Percentiles rank a stretch among this genome's conserved stretches.
Conservation (phyloP, 305 asterid species). For the Petunia hybrid region DNA sequence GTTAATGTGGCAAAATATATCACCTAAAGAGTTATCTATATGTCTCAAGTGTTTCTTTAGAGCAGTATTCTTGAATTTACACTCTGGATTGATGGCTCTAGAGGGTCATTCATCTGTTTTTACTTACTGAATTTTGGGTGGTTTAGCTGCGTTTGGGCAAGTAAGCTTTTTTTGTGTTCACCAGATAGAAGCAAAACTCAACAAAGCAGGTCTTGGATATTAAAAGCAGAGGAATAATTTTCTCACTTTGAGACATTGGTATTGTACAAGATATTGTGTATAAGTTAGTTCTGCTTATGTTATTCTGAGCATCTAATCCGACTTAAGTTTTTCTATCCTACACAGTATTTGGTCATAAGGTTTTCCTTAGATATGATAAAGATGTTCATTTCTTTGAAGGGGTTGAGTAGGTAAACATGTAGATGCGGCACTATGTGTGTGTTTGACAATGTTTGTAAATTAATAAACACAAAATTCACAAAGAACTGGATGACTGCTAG, state of each 20-base stretch:
- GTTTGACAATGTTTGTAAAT: conserved; percentile 1
- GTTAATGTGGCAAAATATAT: background rate
- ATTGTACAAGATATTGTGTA: background rate
- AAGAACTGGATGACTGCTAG: conserved; percentile 1
- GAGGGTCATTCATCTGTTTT: conserved; percentile 14
- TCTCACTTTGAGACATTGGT: background rate
- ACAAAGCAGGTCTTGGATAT: background rate
- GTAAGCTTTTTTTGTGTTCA: background rate
- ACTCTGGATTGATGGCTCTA: conserved; percentile 5
- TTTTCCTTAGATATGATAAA: conserved; percentile 1
- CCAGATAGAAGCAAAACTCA: background rate
- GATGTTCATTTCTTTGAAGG: background rate
- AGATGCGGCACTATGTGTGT: background rate
- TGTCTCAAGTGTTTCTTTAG: background rate
- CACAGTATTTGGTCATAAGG: conserved; percentile 17
- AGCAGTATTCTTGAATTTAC: conserved; percentile 14
- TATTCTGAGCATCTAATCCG: background rate
- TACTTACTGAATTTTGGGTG: background rate
- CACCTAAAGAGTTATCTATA: background rate
- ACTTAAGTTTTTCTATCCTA: background rate
- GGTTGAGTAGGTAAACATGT: conserved; percentile 11
- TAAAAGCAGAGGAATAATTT: background rate
- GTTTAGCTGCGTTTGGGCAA: background rate
- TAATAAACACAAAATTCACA: conserved; percentile 7
- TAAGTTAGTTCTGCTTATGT: conserved; percentile 10